These are phyloP conservation scores for Leptodermis oblonga DNA, from an alignment of 257 asterid genomes.

Conservation along the genomic window DNA sequence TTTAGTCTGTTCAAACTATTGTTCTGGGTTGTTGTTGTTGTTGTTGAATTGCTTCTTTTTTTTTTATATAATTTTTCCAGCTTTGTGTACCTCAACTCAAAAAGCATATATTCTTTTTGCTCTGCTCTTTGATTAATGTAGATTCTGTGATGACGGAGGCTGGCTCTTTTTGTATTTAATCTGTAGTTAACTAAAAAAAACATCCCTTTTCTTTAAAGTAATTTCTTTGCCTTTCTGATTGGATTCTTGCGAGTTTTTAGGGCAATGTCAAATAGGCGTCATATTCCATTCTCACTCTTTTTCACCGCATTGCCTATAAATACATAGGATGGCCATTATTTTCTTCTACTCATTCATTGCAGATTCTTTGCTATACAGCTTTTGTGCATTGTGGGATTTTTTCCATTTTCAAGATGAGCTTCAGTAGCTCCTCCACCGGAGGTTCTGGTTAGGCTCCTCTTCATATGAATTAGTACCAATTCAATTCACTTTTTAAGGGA, in stretches of 20 bases:
- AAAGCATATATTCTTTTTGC: not conserved
- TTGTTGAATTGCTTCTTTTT: slow-evolving; percentile 19
- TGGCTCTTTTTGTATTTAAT: slow-evolving; percentile 26
- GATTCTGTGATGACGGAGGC: slow-evolving; percentile 34
- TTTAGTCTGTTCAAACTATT: slow-evolving; percentile 2
- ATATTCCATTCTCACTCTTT: slow-evolving; percentile 36
- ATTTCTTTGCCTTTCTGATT: slow-evolving; percentile 29
- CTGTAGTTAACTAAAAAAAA: slow-evolving; percentile 3
- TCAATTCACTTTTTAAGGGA: not conserved
- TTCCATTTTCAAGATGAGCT: slow-evolving; percentile 44
- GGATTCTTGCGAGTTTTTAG: slow-evolving; percentile 22
- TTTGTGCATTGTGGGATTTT: slow-evolving; percentile 11
- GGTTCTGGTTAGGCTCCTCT: slow-evolving; percentile 30
- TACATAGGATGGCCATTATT: slow-evolving; percentile 22
- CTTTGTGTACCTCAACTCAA: not conserved
- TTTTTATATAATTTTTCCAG: not conserved
- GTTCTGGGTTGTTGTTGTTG: slow-evolving; percentile 20
- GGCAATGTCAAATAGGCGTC: slow-evolving; percentile 20
- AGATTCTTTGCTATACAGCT: no score
- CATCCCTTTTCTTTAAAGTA: no score
- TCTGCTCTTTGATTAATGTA: slow-evolving; percentile 26
- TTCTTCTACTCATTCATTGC: slow-evolving; percentile 23
- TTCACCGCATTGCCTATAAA: slow-evolving; percentile 26
- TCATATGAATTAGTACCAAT: not conserved
- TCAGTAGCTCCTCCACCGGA: slow-evolving; percentile 33